phyloP scores from a whole-genome alignment of 2,329 filamentous ascomycete species.

The Leptographium wingfieldii region DNA sequence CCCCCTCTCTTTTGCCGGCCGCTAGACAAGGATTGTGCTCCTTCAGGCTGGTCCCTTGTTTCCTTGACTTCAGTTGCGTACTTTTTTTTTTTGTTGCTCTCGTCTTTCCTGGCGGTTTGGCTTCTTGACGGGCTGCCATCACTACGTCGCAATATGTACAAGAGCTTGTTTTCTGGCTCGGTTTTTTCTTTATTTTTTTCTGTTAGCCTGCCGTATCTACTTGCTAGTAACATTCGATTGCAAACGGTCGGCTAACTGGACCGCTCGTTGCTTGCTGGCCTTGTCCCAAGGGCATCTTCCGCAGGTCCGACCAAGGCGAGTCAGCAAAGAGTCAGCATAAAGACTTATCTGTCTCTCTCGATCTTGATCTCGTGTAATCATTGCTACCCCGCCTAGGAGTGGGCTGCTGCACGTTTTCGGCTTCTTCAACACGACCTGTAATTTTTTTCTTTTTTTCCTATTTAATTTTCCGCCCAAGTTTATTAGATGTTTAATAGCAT shows the following conservation, averaged over 20 bases:
- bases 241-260: neutral
- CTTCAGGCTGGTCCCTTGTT: neutral
- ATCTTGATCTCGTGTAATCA: neutral
- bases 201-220: neutral
- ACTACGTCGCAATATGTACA: neutral
- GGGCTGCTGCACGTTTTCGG: neutral
- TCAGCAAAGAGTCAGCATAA: neutral
- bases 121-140: neutral
- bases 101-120: neutral
- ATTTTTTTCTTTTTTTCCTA: neutral
- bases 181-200: too few relatives aligned
- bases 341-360: neutral
- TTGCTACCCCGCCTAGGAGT: neutral
- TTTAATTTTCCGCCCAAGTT: neutral
- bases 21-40: neutral
- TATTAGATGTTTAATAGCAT: too few relatives aligned
- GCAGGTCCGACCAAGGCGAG: neutral
- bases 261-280: neutral
- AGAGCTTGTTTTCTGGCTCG: neutral
- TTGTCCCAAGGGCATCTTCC: neutral
- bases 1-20: neutral
- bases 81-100: neutral
- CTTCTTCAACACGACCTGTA: neutral
- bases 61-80: neutral
- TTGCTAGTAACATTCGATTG: neutral